Percentiles rank a stretch among this genome's conserved stretches.
Conservation (phyloP, 1,284 basidiomycete genomes). For the Phenoliferia sp. region DNA sequence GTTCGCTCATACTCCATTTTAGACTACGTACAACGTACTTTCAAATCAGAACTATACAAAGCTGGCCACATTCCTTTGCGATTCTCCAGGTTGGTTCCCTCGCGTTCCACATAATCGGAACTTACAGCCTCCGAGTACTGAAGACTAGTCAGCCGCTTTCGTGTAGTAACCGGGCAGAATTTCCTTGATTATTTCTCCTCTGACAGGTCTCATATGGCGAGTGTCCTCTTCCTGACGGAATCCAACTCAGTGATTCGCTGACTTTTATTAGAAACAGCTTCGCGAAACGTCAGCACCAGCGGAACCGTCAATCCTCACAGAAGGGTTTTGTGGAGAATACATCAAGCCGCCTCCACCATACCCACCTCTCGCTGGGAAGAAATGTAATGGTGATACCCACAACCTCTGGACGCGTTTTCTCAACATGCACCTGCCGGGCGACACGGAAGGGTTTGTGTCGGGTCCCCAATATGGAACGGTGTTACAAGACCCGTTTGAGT, state of each 20-base stretch:
- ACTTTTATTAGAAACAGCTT: not conserved
- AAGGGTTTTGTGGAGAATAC: slow-evolving; percentile 29
- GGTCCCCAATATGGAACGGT: too few species aligned
- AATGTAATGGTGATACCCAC: slow-evolving; percentile 49
- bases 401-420: slow-evolving; percentile 63
- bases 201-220: slow-evolving; percentile 72
- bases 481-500: too few species aligned
- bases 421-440: slow-evolving; percentile 46
- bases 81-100: slow-evolving; percentile 6
- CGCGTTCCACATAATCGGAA: not conserved
- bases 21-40: slow-evolving; percentile 58
- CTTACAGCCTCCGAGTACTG: not conserved
- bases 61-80: slow-evolving; percentile 8
- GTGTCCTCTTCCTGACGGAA: slow-evolving; percentile 17
- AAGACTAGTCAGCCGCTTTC: slow-evolving; percentile 42
- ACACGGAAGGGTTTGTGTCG: too few species aligned
- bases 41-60: slow-evolving; percentile 43
- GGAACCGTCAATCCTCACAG: not conserved
- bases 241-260: not conserved
- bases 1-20: not conserved
- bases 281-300: not conserved
- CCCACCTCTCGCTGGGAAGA: slow-evolving; percentile 51
- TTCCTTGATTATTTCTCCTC: slow-evolving; percentile 63
- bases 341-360: slow-evolving; percentile 52
- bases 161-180: slow-evolving; percentile 51